Conservation (phyloP, 2,329 filamentous ascomycete species). For the Fusarium tuaranense region DNA sequence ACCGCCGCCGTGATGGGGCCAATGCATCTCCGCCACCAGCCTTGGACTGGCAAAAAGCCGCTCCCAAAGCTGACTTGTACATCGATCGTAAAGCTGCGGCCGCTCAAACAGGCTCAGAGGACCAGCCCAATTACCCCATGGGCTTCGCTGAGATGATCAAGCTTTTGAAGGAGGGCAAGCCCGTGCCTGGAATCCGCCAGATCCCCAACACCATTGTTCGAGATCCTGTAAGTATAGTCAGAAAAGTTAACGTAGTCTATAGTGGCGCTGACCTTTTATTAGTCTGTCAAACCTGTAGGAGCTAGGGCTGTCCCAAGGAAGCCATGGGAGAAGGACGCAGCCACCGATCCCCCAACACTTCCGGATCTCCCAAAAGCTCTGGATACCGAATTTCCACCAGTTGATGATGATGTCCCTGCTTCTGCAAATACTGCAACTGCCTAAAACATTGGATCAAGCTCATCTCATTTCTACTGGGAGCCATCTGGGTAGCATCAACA, state of each 20-base stretch:
- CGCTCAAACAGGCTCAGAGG: conserved; percentile 39
- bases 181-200: conserved; percentile 87
- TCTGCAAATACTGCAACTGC: conserved; percentile 5
- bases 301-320: conserved; percentile 62
- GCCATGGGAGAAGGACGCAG: conserved; percentile 81
- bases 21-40: conserved; percentile 22
- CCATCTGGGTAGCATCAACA: conserved; percentile 11
- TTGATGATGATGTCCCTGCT: conserved; percentile 27
- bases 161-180: conserved; percentile 83
- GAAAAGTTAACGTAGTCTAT: neutral
- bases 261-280: conserved; percentile 13
- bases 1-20: conserved; percentile 32
- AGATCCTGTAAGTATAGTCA: conserved; percentile 67
- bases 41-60: conserved; percentile 62
- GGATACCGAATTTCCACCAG: conserved; percentile 52
- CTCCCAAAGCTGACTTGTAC: conserved; percentile 60
- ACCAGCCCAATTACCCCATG: conserved; percentile 79
- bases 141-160: conserved; percentile 89
- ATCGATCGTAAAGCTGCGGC: conserved; percentile 53
- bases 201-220: conserved; percentile 84
- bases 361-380: conserved; percentile 42
- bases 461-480: neutral
- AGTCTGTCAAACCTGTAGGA: conserved; percentile 63
- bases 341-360: conserved; percentile 25
- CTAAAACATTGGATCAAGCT: neutral